Conservation (phyloP, 2,329 filamentous ascomycete species). For the Geoglossum cookeanum region DNA sequence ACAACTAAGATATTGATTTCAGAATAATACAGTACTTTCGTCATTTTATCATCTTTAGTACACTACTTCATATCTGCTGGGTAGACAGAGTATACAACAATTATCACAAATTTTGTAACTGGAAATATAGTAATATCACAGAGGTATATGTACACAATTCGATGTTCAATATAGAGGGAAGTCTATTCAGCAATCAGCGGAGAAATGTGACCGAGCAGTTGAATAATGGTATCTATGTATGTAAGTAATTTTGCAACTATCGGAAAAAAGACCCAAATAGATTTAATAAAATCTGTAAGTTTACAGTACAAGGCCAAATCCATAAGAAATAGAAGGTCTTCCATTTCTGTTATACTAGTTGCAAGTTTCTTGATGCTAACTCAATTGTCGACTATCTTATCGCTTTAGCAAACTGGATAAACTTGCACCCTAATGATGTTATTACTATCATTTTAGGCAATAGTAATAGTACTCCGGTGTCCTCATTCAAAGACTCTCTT, state of each 20-base stretch:
- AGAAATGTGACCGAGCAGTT: conserved; percentile 50
- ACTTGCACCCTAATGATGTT: too few relatives aligned
- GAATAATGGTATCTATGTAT: conserved; percentile 52
- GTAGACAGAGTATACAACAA: too few relatives aligned
- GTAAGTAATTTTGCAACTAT: background rate
- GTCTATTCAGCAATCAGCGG: conserved; percentile 57
- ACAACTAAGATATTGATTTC: too few relatives aligned
- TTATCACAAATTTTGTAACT: conserved; percentile 54
- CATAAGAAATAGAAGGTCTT: conserved; percentile 41
- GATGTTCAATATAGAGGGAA: conserved; percentile 53
- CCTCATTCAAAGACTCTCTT: conserved; percentile 36
- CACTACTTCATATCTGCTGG: too few relatives aligned
- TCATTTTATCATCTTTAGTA: background rate
- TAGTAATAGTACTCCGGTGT: conserved; percentile 36
- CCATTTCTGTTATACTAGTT: conserved; percentile 51
- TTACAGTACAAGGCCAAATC: conserved; percentile 30
- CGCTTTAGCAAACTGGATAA: too few relatives aligned
- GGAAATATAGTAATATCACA: conserved; percentile 67
- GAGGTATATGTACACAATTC: conserved; percentile 65
- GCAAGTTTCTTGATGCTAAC: conserved; percentile 43
- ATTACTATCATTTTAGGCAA: conserved; percentile 31
- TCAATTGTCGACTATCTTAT: too few relatives aligned
- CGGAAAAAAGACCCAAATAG: background rate
- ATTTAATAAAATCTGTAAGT: background rate
- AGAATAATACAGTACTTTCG: too few relatives aligned